A percentile compares a stretch with the other conserved stretches of the same genome.
Conservation (phyloP, 164 flowering plant genomes). For the Nymphaea colorata region DNA sequence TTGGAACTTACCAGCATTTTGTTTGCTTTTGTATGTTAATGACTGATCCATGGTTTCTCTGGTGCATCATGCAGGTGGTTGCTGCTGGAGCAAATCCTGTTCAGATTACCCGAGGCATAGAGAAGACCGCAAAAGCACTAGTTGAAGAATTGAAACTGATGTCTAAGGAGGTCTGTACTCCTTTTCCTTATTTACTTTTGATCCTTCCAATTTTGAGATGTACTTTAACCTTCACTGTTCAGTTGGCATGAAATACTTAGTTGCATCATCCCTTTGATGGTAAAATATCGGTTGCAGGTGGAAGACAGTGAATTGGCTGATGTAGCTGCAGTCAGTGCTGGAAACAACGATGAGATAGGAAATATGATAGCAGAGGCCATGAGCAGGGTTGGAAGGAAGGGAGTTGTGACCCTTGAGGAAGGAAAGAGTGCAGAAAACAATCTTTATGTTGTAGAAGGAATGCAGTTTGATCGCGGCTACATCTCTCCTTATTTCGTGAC, state of each 20-base stretch:
- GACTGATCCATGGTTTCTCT: background rate
- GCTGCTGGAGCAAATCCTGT: slow-evolving; percentile 99
- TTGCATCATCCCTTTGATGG: background rate
- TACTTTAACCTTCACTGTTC: too few species aligned
- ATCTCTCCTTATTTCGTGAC: slow-evolving; percentile 96
- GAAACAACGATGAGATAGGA: slow-evolving; percentile 89
- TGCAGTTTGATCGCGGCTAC: slow-evolving; percentile 98
- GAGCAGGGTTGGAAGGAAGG: slow-evolving; percentile 91
- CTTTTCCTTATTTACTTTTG: background rate
- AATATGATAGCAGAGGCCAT: slow-evolving; percentile 95
- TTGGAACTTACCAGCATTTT: background rate
- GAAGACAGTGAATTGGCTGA: slow-evolving; percentile 97
- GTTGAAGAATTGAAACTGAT: slow-evolving; percentile 72
- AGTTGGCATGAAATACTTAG: background rate
- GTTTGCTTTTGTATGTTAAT: background rate
- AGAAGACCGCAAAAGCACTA: slow-evolving; percentile 83
- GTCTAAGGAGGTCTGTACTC: slow-evolving; percentile 70
- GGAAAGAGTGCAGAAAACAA: slow-evolving; percentile 93
- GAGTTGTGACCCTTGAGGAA: slow-evolving; percentile 98
- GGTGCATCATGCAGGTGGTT: slow-evolving; percentile 50
- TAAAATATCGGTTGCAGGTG: slow-evolving; percentile 32
- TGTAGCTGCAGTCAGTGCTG: slow-evolving; percentile 99
- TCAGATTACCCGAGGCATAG: slow-evolving; percentile 89
- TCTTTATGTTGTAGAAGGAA: slow-evolving; percentile 91
- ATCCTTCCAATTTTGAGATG: background rate